Evolutionary conservation across 2,329 filamentous ascomycete species (phyloP), one percentile per base, ranked within the genome.

Genomic region (Fusarium palustre): DNA sequence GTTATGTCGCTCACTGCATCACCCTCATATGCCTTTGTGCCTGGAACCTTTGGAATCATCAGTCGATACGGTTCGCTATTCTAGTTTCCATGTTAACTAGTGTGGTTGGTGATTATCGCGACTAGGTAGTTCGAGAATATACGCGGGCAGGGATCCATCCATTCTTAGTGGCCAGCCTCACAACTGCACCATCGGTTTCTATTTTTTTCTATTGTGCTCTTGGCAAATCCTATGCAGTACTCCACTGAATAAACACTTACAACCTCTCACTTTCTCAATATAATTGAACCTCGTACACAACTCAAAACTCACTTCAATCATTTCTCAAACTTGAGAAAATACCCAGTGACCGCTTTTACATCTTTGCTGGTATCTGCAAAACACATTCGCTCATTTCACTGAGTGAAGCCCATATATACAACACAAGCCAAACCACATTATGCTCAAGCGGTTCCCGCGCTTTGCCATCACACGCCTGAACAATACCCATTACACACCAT

Each of bases 381-480:
- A 16, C n/a, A 36, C 22, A 22, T 36, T 53, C 60, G 43, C 38
- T 45, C 20, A 24, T 31, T 30, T 46, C 36, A 38, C 25, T 18
- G 18, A 55, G 60, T 65, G 61, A 66, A 64, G 15, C 12, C 25
- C 25, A 47, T 36, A 55, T 31, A 55, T n/a, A 48, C 16, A 38
- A 47, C 24, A 42, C 33, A 42, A 34, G 6, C 31, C 42, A 52
- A 45, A 45, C 31, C 66, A 31, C 42, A 53, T 46, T 54, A 69
- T 70, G 68, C 68, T 70, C 58, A 52, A 34, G 41, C 58, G 52
- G 39, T 38, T 70, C 18, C 64, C 67, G 48, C 67, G 68, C 47
- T 46, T 71, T 38, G 24, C 50, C 31, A 39, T 66, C 30, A 36
- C 45, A 41, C 55, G 34, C 22, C 68, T 57, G 42, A 54, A 57